Evolutionary conservation across 2,329 filamentous ascomycete genomes (phyloP).

Genomic region (Penicillium vulpinum): DNA sequence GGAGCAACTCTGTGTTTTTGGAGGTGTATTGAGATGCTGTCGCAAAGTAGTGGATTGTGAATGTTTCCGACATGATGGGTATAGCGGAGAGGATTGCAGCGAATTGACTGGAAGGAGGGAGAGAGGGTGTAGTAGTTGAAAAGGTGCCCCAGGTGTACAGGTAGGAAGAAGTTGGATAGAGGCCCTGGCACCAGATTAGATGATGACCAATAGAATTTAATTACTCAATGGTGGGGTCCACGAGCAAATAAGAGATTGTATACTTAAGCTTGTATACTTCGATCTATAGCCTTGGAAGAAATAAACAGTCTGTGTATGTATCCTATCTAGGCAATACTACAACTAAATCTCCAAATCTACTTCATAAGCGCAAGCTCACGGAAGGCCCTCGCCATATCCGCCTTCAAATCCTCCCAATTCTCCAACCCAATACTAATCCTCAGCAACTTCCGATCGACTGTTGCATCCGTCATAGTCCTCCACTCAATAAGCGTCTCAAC

Average conservation of each 20-base stretch:
- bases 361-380: conserved; percentile 55
- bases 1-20: conserved; percentile 42
- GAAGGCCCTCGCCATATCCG: conserved; percentile 70
- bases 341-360: background rate
- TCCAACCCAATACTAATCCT: conserved; percentile 86
- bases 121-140: background rate
- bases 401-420: conserved; percentile 76
- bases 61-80: conserved; percentile 24
- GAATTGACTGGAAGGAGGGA: background rate
- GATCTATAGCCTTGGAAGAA: background rate
- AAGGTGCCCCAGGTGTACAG: too few species aligned
- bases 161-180: background rate
- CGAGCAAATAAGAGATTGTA: too few species aligned
- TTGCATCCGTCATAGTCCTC: conserved; percentile 80
- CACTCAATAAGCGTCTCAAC: conserved; percentile 97
- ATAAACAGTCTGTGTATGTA: background rate
- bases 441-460: conserved; percentile 70
- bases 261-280: too few species aligned
- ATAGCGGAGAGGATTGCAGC: background rate
- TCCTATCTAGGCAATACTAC: background rate
- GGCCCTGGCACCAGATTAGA: background rate
- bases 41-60: conserved; percentile 51
- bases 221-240: too few species aligned
- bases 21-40: conserved; percentile 44
- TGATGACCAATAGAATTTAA: background rate